Percentiles rank a stretch among this genome's conserved stretches.
Conservation (phyloP, 164 flowering plant species). For the Chimonanthus praecox region DNA sequence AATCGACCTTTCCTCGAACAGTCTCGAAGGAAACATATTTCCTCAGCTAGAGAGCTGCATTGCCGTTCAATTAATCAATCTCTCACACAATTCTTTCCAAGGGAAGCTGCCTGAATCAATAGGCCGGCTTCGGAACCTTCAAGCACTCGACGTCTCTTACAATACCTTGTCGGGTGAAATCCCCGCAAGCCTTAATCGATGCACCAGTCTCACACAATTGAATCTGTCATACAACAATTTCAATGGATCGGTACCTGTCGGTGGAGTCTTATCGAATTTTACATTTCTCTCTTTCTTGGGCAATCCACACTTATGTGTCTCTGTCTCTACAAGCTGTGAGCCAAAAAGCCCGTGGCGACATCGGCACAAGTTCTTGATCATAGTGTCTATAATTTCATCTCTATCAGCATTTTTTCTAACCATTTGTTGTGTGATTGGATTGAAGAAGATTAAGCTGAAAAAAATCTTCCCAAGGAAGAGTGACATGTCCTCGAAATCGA, state of each 20-base stretch:
- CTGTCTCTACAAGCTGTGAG: conserved; percentile 28
- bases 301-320: conserved; percentile 41
- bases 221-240: conserved; percentile 52
- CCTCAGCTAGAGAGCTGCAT: conserved; percentile 42
- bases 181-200: conserved; percentile 30
- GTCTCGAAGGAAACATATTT: conserved; percentile 36
- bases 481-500: conserved; percentile 11
- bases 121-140: conserved; percentile 36
- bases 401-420: conserved; percentile 21
- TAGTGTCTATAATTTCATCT: conserved; percentile 20
- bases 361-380: conserved; percentile 21
- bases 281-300: conserved; percentile 36
- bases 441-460: conserved; percentile 10
- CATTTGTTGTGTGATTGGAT: conserved; percentile 27
- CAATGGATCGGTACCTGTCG: conserved; percentile 38
- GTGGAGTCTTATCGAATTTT: conserved; percentile 25
- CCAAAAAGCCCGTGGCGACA: conserved; percentile 14
- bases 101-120: conserved; percentile 47
- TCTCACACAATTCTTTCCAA: conserved; percentile 39
- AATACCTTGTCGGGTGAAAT: conserved; percentile 40
- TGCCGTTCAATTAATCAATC: conserved; percentile 27
- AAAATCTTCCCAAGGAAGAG: conserved; percentile 6
- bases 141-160: conserved; percentile 38
- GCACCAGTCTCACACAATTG: conserved; percentile 28
- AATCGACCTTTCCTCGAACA: conserved; percentile 52